Evolutionary conservation across 371 early-diverging fungal genomes (phyloP).

Genomic region (Mycotypha africana): DNA sequence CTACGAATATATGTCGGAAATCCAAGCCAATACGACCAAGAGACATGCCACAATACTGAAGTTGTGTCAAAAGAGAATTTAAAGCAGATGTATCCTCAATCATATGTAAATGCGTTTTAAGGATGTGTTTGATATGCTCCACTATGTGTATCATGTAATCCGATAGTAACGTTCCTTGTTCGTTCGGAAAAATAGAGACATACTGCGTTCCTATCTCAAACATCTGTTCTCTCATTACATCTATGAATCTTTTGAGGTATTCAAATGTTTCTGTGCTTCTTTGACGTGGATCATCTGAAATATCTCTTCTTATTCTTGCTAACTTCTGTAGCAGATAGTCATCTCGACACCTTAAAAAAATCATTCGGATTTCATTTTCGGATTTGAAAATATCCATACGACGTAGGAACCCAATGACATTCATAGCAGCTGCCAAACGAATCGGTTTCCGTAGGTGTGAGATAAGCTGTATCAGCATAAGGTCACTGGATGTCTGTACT

Average conservation of each 20-base stretch:
- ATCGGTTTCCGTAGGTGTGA: conserved; percentile 67
- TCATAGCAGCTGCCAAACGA: conserved; percentile 73
- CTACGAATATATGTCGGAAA: conserved; percentile 60
- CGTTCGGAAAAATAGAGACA: conserved; percentile 71
- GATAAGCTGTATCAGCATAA: conserved; percentile 70
- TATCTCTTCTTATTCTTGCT: conserved; percentile 25
- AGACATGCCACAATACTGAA: conserved; percentile 83
- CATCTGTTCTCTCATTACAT: conserved; percentile 71
- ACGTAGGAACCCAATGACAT: conserved; percentile 74
- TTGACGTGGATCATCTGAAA: conserved; percentile 17
- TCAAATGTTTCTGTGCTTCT: conserved; percentile 52
- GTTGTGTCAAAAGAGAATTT: conserved; percentile 64
- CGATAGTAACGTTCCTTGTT: conserved; percentile 35
- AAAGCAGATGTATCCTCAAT: conserved; percentile 63
- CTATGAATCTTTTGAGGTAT: conserved; percentile 70
- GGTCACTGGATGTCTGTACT: conserved; percentile 57
- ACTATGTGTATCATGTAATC: conserved; percentile 52
- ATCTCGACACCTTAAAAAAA: conserved; percentile 72
- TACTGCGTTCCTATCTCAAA: conserved; percentile 82
- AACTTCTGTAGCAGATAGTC: conserved; percentile 53
- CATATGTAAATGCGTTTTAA: conserved; percentile 38
- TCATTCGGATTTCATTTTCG: conserved; percentile 65
- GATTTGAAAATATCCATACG: conserved; percentile 67
- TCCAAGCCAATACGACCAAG: conserved; percentile 78
- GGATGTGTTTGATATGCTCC: conserved; percentile 21